Evolutionary conservation across 768 basidiomycete genomes (phyloP).

Genomic region (Leccinum pellstonianum): DNA sequence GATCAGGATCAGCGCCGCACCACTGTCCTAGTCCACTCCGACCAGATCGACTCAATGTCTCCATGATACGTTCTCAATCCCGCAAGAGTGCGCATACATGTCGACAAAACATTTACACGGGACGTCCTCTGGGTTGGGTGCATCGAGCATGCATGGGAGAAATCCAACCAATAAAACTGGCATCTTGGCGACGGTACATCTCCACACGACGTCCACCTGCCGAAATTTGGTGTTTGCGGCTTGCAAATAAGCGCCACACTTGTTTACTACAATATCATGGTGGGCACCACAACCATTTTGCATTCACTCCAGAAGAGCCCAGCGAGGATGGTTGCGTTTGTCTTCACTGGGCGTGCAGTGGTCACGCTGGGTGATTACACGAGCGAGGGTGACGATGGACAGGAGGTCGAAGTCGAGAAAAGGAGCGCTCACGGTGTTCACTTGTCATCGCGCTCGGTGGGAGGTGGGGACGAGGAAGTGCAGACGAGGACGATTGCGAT

Average conservation of each 20-base stretch:
- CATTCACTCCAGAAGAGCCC: conserved; percentile 75
- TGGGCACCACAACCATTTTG: conserved; percentile 64
- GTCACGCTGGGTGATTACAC: no score
- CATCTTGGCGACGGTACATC: conserved; percentile 47
- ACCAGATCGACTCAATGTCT: conserved; percentile 43
- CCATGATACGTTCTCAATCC: conserved; percentile 46
- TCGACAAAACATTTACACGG: conserved; percentile 48
- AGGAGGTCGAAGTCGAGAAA: no score
- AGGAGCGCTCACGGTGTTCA: no score
- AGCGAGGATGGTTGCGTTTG: conserved; percentile 36
- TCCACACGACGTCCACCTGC: conserved; percentile 61
- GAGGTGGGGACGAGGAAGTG: no score
- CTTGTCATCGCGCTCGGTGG: no score
- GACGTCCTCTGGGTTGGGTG: conserved; percentile 30
- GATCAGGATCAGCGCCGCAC: conserved; percentile 59
- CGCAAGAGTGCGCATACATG: conserved; percentile 51
- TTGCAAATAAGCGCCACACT: conserved; percentile 50
- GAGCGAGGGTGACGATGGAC: no score
- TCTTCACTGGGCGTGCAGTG: no score
- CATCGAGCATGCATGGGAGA: conserved; percentile 41
- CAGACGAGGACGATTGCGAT: no score
- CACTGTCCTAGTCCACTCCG: conserved; percentile 45
- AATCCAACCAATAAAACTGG: conserved; percentile 44
- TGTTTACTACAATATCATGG: conserved; percentile 36
- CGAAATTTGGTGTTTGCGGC: conserved; percentile 47